These are phyloP conservation scores for Medicago lupulina DNA, from an alignment of 306 rosid genomes.

Conservation along the genomic window DNA sequence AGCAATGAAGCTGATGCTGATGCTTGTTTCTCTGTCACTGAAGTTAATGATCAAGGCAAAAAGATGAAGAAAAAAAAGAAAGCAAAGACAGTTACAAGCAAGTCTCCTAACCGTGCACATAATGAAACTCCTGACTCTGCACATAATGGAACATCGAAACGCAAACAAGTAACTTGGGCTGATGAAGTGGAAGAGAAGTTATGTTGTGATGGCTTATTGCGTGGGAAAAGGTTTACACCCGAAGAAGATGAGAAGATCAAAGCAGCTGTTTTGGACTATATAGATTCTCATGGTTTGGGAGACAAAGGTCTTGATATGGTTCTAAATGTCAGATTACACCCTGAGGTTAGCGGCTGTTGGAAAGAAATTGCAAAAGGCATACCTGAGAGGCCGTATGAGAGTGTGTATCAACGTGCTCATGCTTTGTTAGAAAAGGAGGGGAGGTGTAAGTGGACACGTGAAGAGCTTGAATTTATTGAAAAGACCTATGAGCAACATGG, in stretches of 20 bases:
- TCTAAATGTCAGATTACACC: slow-evolving; percentile 46
- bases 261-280: slow-evolving; percentile 59
- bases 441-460: slow-evolving; percentile 59
- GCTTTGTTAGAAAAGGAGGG: slow-evolving; percentile 56
- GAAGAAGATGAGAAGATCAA: slow-evolving; percentile 71
- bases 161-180: slow-evolving; percentile 65
- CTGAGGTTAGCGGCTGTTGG: slow-evolving; percentile 65
- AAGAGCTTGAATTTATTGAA: slow-evolving; percentile 57
- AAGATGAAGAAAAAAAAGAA: slow-evolving; percentile 17
- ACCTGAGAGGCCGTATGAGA: slow-evolving; percentile 51
- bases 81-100: background rate
- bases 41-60: slow-evolving; percentile 18
- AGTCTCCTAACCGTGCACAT: slow-evolving; percentile 1
- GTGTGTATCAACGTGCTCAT: slow-evolving; percentile 68
- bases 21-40: too few species aligned
- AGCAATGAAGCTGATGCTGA: too few species aligned
- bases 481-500: slow-evolving; percentile 57
- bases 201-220: slow-evolving; percentile 46
- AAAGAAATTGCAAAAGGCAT: slow-evolving; percentile 58
- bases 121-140: background rate
- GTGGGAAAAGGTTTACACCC: slow-evolving; percentile 68
- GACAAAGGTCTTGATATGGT: slow-evolving; percentile 65
- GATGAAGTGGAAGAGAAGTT: slow-evolving; percentile 57
- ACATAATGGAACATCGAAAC: slow-evolving; percentile 31
- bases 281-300: slow-evolving; percentile 61